phyloP scores from a whole-genome alignment of 345 rosid species.

The Gossypium sturtianum region DNA sequence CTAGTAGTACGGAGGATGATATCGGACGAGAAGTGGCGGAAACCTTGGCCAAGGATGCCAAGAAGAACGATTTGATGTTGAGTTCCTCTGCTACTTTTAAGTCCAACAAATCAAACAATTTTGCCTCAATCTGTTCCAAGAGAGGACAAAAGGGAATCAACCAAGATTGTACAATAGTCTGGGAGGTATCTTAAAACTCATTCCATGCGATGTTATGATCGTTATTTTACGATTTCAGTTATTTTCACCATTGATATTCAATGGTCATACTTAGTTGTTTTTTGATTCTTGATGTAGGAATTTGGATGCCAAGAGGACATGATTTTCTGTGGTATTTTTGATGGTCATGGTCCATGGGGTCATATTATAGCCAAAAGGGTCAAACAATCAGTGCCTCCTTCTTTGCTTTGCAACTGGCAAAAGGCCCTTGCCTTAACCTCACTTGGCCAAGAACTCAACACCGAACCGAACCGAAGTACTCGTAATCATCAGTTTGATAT shows the following conservation, averaged over 20 bases:
- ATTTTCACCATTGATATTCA: too few species aligned
- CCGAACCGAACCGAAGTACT: constrained; percentile 18
- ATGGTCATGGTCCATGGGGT: constrained; percentile 98
- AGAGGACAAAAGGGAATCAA: constrained; percentile 78
- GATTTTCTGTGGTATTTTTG: constrained; percentile 78
- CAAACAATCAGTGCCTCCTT: constrained; percentile 43
- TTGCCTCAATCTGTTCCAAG: constrained; percentile 65
- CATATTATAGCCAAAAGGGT: constrained; percentile 65
- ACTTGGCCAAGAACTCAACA: constrained; percentile 21
- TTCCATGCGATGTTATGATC: too few species aligned
- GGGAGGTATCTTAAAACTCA: constrained; percentile 53
- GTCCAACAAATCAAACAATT: constrained; percentile 38
- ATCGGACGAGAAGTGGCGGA: constrained; percentile 58
- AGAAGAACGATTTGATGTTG: constrained; percentile 51
- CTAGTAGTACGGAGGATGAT: constrained; percentile 20
- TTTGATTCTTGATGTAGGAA: constrained; percentile 35
- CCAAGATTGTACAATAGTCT: constrained; percentile 70
- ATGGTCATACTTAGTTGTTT: not conserved
- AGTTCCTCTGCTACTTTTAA: constrained; percentile 51
- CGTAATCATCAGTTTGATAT: constrained; percentile 31
- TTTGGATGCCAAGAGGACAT: constrained; percentile 90
- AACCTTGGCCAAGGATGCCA: constrained; percentile 59
- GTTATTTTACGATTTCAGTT: too few species aligned
- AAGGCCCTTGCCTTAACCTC: constrained; percentile 43
- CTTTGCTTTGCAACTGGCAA: constrained; percentile 81